Conservation (phyloP, 106 monocot species). For the Xerophyta viscosa region DNA sequence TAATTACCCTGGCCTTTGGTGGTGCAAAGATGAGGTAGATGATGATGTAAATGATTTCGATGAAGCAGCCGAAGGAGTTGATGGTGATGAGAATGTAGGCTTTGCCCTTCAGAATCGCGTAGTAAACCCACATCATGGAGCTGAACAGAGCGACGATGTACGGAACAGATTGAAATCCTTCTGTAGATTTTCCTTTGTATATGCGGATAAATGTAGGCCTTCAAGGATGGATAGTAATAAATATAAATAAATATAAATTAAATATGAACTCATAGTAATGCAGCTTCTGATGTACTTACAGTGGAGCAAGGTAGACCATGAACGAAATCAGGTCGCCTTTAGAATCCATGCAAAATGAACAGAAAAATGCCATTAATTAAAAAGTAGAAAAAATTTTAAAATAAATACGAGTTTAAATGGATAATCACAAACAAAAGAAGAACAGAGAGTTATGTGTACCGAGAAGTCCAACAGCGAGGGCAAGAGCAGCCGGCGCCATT, state of each 20-base stretch:
- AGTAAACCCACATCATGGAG: conserved; percentile 71
- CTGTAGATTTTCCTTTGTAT: conserved; percentile 46
- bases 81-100: conserved; percentile 66
- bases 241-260: neutral
- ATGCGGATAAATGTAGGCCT: conserved; percentile 70
- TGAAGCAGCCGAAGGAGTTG: conserved; percentile 54
- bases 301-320: conserved; percentile 42
- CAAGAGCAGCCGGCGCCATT: too few species aligned
- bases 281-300: conserved; percentile 15
- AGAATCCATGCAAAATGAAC: too few species aligned
- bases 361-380: too few species aligned
- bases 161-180: conserved; percentile 63
- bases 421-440: too few species aligned
- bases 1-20: too few species aligned
- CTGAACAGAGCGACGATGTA: conserved; percentile 65
- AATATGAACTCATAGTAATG: neutral
- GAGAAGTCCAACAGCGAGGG: too few species aligned
- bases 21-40: conserved; percentile 61
- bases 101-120: conserved; percentile 42
- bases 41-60: conserved; percentile 58
- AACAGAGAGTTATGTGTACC: too few species aligned
- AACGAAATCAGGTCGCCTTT: conserved; percentile 50
- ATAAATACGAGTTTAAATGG: too few species aligned
- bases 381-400: too few species aligned
- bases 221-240: too few species aligned